phyloP scores from a whole-genome alignment of 2,329 filamentous ascomycete species.

The Colletotrichum liaoningense region DNA sequence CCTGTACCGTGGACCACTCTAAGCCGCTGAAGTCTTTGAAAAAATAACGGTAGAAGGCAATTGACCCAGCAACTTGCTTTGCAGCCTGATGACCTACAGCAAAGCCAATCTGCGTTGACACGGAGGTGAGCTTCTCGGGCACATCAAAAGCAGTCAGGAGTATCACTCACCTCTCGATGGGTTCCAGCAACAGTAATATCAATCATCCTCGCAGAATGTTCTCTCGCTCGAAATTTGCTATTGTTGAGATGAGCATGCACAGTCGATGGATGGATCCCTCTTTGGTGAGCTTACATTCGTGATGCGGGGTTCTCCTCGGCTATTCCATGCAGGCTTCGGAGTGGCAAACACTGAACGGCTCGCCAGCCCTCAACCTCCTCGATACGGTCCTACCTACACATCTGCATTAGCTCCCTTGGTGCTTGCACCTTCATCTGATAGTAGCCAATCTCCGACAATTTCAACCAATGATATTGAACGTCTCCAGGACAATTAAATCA shows the following conservation, averaged over 20 bases:
- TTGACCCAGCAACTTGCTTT: not conserved
- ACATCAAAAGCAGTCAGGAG: not conserved
- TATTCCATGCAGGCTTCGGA: not conserved
- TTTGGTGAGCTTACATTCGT: not conserved
- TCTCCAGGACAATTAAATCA: not conserved
- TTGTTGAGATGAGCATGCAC: not conserved
- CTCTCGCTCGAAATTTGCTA: not conserved
- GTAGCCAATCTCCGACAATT: not conserved
- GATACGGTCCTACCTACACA: not conserved
- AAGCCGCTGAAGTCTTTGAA: not conserved
- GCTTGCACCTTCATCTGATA: not conserved
- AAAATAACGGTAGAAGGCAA: not conserved
- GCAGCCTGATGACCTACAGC: not conserved
- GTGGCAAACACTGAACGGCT: not conserved
- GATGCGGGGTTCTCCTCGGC: not conserved
- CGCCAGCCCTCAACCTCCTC: not conserved
- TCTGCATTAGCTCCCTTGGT: not conserved
- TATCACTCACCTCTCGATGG: not conserved
- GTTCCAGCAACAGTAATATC: not conserved
- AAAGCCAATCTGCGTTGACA: not conserved
- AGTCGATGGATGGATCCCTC: not conserved
- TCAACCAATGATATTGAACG: not conserved
- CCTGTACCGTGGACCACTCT: not conserved
- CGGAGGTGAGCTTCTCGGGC: not conserved
- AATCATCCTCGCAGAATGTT: not conserved